These are phyloP conservation scores for Hymenoscyphus scutula DNA, from an alignment of 2,329 filamentous ascomycete genomes.

Conservation along the genomic window DNA sequence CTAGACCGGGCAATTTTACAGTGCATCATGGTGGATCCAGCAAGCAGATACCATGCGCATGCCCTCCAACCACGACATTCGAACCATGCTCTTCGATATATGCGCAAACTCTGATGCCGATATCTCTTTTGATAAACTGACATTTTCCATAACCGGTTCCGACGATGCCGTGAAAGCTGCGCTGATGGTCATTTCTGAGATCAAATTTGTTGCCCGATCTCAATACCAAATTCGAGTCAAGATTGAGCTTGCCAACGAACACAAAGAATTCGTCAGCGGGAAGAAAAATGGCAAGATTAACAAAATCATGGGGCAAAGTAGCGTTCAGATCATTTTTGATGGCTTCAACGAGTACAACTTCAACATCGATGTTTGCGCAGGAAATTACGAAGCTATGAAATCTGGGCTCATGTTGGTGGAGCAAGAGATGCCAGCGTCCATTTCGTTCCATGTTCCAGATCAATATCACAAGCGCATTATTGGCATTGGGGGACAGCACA, in stretches of 20 bases:
- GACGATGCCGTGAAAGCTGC: slow-evolving; percentile 95
- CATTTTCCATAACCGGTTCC: slow-evolving; percentile 90
- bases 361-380: slow-evolving; percentile 95
- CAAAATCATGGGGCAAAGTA: slow-evolving; percentile 99
- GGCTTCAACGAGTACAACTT: slow-evolving; percentile 99
- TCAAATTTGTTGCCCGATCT: slow-evolving; percentile 81
- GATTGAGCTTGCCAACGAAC: slow-evolving; percentile 97
- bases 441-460: slow-evolving; percentile 98
- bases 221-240: slow-evolving; percentile 95
- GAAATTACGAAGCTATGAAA: slow-evolving; percentile 90
- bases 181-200: slow-evolving; percentile 89
- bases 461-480: slow-evolving; percentile 99
- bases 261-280: slow-evolving; percentile 98
- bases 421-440: slow-evolving; percentile 98
- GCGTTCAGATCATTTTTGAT: slow-evolving; percentile 98
- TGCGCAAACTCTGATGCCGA: slow-evolving; percentile 96
- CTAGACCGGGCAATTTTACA: slow-evolving; percentile 94
- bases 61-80: slow-evolving; percentile 67
- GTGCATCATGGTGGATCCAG: slow-evolving; percentile 92
- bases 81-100: slow-evolving; percentile 90
- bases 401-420: slow-evolving; percentile 90
- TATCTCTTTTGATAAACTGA: slow-evolving; percentile 89
- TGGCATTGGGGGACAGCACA: slow-evolving; percentile 95
- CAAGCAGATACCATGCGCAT: slow-evolving; percentile 64
- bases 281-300: slow-evolving; percentile 99